Base-by-base conservation (phyloP, 306 rosid species). In the Elaeagnus macrophylla region DNA sequence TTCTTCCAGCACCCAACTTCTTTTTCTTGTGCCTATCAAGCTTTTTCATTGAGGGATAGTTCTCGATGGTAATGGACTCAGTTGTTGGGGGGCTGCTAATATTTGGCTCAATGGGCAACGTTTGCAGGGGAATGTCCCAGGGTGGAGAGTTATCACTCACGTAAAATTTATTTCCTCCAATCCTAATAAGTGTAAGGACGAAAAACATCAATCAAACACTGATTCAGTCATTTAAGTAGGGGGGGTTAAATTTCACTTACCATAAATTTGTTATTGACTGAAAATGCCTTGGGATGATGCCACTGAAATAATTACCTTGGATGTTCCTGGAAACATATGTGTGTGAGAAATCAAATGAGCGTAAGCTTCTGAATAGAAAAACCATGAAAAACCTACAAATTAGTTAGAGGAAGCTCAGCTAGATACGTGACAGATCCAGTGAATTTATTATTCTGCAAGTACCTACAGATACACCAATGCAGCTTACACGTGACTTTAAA, bases 361-460 rank as follows among this genome's bases (percentile, higher is more conserved):
- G 56, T 48, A 18, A 44, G 17, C 40, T 12, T 40, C 45, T 67
- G 51, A 41, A 56, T 40, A 52, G 48, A 39, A 20, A 36, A 25
- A 17, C 37, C 44, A 54, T 15, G 52, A 52, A 66, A 62, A 51
- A 64, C 82, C 41, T 76, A 91, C 96, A 91, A 60, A 75, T 91
- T 91, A 64, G 61, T 72, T 56, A 91, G 84, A 48, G 93, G 86
- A 71, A 86, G 95, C 54, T 72, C 80, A 51, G 89, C 77, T 19
- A 91, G 81, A 76, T 84, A 84, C 36, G 88, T 65, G 53, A 91
- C 96, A 19, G 97, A 84, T 75, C 97, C 97, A 51, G 95, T 79
- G 68, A 91, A 84, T 17, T 76, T 52, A 67, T 91, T 91, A 45
- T 73, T 62, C 75, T 91, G 94, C 72, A 86, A 67, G 72, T 72